Percentiles rank a stretch among this genome's conserved stretches.
phyloP scores from a whole-genome alignment of 2,329 filamentous ascomycete species.

The Ophiognomonia clavigignenti-juglandacearum region DNA sequence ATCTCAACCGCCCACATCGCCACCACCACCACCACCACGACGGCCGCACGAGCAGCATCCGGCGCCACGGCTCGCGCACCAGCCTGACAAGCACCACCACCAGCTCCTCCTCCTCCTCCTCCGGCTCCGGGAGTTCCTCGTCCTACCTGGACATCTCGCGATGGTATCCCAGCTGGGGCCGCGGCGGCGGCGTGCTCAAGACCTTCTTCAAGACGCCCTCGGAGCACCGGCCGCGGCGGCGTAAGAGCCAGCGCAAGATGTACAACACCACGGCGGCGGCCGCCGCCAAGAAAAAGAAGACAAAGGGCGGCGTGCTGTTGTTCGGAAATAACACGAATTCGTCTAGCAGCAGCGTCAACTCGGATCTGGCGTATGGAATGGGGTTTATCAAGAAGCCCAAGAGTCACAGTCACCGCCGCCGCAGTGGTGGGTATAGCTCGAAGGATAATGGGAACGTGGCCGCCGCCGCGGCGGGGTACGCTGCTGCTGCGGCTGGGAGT shows the following conservation, averaged over 20 bases:
- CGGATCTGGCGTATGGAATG: slow-evolving; percentile 63
- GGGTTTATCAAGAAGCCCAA: slow-evolving; percentile 46
- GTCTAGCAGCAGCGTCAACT: slow-evolving; percentile 39
- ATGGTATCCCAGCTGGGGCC: slow-evolving; percentile 39
- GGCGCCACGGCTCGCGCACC: slow-evolving; percentile 19
- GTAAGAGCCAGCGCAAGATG: slow-evolving; percentile 34
- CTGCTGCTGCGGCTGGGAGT: background rate
- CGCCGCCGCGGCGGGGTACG: background rate
- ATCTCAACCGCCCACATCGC: slow-evolving; percentile 6
- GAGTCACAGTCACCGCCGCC: too few species aligned
- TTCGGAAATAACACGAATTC: slow-evolving; percentile 63
- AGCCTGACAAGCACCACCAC: slow-evolving; percentile 37
- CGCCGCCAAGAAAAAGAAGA: slow-evolving; percentile 36
- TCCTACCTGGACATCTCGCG: slow-evolving; percentile 65
- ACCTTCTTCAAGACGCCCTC: slow-evolving; percentile 61
- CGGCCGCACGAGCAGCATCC: slow-evolving; percentile 23
- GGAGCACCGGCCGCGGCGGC: slow-evolving; percentile 42
- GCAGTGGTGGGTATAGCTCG: slow-evolving; percentile 23
- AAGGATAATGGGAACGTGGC: too few species aligned
- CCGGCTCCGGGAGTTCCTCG: slow-evolving; percentile 23
- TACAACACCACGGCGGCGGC: too few species aligned
- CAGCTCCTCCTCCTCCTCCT: slow-evolving; percentile 43
- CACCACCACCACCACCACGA: slow-evolving; percentile 18
- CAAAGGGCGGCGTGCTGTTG: slow-evolving; percentile 50
- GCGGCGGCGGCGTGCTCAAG: slow-evolving; percentile 50